phyloP scores from a whole-genome alignment of 192 early-diverging fungal species.

The Podila verticillata region DNA sequence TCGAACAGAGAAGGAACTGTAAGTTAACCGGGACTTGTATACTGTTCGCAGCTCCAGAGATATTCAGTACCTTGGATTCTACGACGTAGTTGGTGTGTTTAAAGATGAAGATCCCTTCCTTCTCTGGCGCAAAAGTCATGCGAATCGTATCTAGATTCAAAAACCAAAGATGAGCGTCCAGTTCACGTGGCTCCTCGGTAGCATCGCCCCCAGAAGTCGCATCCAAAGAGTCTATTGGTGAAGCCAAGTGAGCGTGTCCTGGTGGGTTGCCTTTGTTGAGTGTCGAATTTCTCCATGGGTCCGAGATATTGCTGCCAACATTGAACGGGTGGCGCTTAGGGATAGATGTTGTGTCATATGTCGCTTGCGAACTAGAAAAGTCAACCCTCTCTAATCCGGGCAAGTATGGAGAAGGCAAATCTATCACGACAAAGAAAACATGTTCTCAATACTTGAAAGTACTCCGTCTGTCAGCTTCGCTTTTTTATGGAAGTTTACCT shows the following conservation, averaged over 20 bases:
- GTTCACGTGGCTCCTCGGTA: slow-evolving; percentile 1
- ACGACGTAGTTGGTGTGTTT: slow-evolving; percentile 94
- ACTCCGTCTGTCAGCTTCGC: neutral
- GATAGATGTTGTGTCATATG: slow-evolving; percentile 13
- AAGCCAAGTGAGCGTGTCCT: slow-evolving; percentile 33
- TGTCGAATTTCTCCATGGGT: slow-evolving; percentile 64
- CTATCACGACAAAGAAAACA: slow-evolving; percentile 10
- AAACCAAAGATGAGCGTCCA: slow-evolving; percentile 60
- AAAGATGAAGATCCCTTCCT: slow-evolving; percentile 68
- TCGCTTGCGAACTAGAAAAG: slow-evolving; percentile 36
- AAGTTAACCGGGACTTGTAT: neutral
- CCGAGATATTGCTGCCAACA: slow-evolving; percentile 51
- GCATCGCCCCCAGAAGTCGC: neutral
- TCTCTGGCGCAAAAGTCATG: slow-evolving; percentile 57
- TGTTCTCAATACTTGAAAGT: neutral
- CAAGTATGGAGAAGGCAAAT: slow-evolving; percentile 69
- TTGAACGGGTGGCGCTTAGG: slow-evolving; percentile 42
- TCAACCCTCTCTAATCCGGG: slow-evolving; percentile 62
- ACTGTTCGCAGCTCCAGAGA: neutral
- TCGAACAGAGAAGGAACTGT: neutral
- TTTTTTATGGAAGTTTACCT: slow-evolving; percentile 39
- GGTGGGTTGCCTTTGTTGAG: slow-evolving; percentile 29
- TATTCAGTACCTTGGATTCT: slow-evolving; percentile 66
- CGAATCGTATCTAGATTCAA: slow-evolving; percentile 62
- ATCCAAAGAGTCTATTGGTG: slow-evolving; percentile 10